These are phyloP conservation scores for Dioscorea alata DNA, from an alignment of 106 monocot genomes.

Conservation along the genomic window DNA sequence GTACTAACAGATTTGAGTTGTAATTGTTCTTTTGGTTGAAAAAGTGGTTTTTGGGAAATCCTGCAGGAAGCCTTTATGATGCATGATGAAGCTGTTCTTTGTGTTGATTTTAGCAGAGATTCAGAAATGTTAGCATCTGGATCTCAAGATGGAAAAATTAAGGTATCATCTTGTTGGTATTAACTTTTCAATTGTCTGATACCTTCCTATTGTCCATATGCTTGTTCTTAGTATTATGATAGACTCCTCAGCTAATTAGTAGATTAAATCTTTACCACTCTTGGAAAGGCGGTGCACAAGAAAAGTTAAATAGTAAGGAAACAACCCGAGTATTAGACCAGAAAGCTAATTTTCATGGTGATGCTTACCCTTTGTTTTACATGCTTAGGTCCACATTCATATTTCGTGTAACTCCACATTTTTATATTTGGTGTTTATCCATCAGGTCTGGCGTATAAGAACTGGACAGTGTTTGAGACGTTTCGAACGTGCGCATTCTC, in stretches of 20 bases:
- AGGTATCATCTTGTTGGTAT: conserved; percentile 38
- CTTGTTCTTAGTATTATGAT: not conserved
- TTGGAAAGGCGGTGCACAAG: too few species aligned
- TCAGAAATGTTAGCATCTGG: conserved; percentile 97
- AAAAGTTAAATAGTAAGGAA: too few species aligned
- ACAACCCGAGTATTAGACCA: too few species aligned
- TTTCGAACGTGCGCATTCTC: conserved; percentile 86
- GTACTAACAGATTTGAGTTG: too few species aligned
- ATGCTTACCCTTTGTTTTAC: too few species aligned
- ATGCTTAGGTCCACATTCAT: too few species aligned
- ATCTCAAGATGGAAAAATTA: conserved; percentile 96
- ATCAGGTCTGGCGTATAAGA: conserved; percentile 93
- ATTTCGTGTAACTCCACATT: not conserved
- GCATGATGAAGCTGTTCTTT: conserved; percentile 95
- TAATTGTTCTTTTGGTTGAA: too few species aligned
- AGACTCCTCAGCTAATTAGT: too few species aligned
- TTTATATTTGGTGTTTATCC: not conserved
- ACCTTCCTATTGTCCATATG: not conserved
- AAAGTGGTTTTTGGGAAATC: not conserved
- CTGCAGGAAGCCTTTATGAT: conserved; percentile 96
- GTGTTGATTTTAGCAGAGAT: conserved; percentile 94
- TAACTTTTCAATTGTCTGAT: too few species aligned
- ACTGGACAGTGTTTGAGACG: conserved; percentile 89
- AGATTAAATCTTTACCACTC: too few species aligned
- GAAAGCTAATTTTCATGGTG: too few species aligned